A percentile compares a stretch with the other conserved stretches of the same genome.
Evolutionary conservation across 352 stramenopile species (phyloP).

Genomic region (Phytophthora aleatoria): DNA sequence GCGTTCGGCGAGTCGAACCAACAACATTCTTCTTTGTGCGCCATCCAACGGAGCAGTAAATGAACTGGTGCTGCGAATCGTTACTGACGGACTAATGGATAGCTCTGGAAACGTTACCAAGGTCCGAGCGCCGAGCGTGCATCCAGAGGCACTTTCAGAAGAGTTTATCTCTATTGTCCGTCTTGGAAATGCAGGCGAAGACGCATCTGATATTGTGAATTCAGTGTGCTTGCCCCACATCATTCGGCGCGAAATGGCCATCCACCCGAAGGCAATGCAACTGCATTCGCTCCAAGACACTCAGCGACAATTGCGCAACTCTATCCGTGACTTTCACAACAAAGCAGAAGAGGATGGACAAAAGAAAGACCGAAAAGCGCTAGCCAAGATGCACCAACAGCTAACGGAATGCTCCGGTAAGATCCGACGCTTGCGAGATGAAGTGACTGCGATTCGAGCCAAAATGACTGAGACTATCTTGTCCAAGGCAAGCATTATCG

Average conservation of each 20-base stretch:
- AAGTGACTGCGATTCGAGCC: slow-evolving; percentile 73
- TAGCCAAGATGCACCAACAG: slow-evolving; percentile 76
- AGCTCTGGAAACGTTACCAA: slow-evolving; percentile 48
- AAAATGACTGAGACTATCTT: slow-evolving; percentile 82
- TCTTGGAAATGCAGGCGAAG: slow-evolving; percentile 77
- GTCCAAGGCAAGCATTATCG: slow-evolving; percentile 85
- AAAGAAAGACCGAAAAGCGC: slow-evolving; percentile 54
- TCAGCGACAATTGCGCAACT: slow-evolving; percentile 61
- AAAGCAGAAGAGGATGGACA: slow-evolving; percentile 48
- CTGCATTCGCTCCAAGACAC: slow-evolving; percentile 65
- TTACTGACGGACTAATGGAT: slow-evolving; percentile 83
- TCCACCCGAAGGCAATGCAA: slow-evolving; percentile 82
- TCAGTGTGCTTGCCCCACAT: slow-evolving; percentile 81
- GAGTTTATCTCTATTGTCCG: slow-evolving; percentile 80
- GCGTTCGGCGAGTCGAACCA: slow-evolving; percentile 34
- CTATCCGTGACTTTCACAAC: slow-evolving; percentile 79
- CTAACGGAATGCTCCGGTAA: slow-evolving; percentile 79
- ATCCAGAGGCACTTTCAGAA: slow-evolving; percentile 48
- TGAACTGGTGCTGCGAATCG: slow-evolving; percentile 87
- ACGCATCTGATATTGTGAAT: slow-evolving; percentile 75
- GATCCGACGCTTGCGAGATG: slow-evolving; percentile 77
- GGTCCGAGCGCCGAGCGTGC: slow-evolving; percentile 74
- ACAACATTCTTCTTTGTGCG: slow-evolving; percentile 86
- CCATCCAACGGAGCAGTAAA: slow-evolving; percentile 93
- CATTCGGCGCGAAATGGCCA: slow-evolving; percentile 79